phyloP scores from a whole-genome alignment of 2,329 filamentous ascomycete species.

The Ophiognomonia clavigignenti-juglandacearum region DNA sequence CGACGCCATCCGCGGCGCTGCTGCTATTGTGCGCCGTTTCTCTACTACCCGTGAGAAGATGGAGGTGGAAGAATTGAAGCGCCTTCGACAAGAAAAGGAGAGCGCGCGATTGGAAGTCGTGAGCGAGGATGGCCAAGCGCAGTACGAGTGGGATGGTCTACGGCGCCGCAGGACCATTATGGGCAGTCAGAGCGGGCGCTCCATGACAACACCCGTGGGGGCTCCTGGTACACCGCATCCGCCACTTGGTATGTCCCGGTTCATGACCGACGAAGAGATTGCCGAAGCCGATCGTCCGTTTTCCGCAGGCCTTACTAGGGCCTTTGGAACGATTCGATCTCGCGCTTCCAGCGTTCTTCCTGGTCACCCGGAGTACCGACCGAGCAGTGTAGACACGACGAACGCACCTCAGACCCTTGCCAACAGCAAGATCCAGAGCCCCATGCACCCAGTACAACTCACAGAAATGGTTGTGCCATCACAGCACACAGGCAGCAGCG shows the following conservation, averaged over 20 bases:
- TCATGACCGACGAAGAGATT: conserved; percentile 64
- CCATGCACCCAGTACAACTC: conserved; percentile 57
- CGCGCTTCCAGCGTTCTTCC: conserved; percentile 37
- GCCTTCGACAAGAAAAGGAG: conserved; percentile 73
- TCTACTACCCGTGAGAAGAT: conserved; percentile 71
- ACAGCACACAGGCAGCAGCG: conserved; percentile 36
- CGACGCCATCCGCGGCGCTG: conserved; percentile 88
- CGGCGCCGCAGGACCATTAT: conserved; percentile 58
- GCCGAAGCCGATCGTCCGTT: conserved; percentile 47
- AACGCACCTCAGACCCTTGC: not conserved
- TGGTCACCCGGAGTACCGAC: conserved; percentile 35
- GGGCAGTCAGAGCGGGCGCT: conserved; percentile 32
- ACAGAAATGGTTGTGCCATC: conserved; percentile 53
- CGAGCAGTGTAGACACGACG: conserved; percentile 22
- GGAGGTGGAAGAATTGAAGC: conserved; percentile 73
- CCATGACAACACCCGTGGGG: conserved; percentile 29
- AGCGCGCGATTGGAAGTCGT: conserved; percentile 68
- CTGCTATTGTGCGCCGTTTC: conserved; percentile 79
- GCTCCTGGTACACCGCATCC: conserved; percentile 49
- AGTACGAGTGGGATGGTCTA: conserved; percentile 87
- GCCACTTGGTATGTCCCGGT: conserved; percentile 81
- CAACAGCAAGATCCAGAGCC: conserved; percentile 40
- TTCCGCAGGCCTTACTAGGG: conserved; percentile 46
- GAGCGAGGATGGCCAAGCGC: conserved; percentile 64
- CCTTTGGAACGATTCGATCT: conserved; percentile 51